Conservation (phyloP, 192 early-diverging fungal species). For the Diversispora eburnea region DNA sequence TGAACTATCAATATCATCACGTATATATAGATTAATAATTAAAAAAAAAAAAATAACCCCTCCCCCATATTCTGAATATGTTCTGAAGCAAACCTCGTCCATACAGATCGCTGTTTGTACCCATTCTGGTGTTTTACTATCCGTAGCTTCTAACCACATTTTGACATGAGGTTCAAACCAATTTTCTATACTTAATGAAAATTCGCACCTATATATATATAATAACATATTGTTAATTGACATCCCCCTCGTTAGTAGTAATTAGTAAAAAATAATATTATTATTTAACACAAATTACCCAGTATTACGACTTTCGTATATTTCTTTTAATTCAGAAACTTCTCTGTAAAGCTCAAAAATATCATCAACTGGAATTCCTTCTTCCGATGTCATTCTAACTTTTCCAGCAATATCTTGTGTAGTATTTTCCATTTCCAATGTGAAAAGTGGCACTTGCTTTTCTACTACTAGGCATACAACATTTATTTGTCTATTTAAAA, state of each 20-base stretch:
- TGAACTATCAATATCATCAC: constrained; percentile 40
- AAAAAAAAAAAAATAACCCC: background rate
- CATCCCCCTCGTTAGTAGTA: background rate
- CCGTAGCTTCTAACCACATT: constrained; percentile 59
- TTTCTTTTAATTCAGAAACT: constrained; percentile 41
- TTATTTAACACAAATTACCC: constrained; percentile 33
- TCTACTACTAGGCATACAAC: constrained; percentile 48
- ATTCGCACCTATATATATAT: constrained; percentile 28
- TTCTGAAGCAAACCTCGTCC: constrained; percentile 43
- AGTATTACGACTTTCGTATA: constrained; percentile 47
- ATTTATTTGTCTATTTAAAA: constrained; percentile 29
- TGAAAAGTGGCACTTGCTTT: constrained; percentile 51
- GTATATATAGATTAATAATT: background rate
- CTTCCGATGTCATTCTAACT: constrained; percentile 38
- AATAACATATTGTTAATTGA: background rate
- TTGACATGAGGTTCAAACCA: constrained; percentile 72
- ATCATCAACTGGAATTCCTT: constrained; percentile 42
- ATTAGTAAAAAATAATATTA: background rate
- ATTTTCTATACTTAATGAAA: constrained; percentile 62
- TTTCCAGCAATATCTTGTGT: constrained; percentile 27
- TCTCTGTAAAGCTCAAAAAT: constrained; percentile 57
- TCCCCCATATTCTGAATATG: no score
- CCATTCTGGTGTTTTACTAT: constrained; percentile 68
- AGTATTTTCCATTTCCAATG: constrained; percentile 55
- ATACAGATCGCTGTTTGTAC: constrained; percentile 60